These are phyloP conservation scores for Litsea cubeba DNA, from an alignment of 164 flowering plant genomes.

Conservation along the genomic window DNA sequence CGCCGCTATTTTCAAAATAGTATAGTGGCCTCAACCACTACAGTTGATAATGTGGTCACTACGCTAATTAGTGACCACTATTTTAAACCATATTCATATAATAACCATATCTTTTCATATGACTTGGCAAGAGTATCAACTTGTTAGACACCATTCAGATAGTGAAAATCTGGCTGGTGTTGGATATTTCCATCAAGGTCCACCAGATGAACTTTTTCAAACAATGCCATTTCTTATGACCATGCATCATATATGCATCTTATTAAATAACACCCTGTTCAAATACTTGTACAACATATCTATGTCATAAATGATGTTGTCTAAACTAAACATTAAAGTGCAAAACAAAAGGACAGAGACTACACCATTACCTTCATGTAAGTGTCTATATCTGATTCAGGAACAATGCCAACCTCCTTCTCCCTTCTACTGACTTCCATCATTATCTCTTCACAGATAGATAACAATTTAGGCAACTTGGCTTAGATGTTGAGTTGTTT, in stretches of 20 bases:
- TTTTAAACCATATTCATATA: too few relatives aligned
- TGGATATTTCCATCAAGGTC: neutral
- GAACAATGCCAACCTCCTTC: constrained; percentile 54
- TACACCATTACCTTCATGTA: constrained; percentile 59
- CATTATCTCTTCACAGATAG: constrained; percentile 40
- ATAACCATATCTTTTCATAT: too few relatives aligned
- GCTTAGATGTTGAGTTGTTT: neutral
- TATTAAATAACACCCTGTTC: neutral
- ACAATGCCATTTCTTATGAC: neutral
- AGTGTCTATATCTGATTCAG: constrained; percentile 66
- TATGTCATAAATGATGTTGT: neutral
- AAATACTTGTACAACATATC: neutral
- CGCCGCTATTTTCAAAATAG: too few relatives aligned
- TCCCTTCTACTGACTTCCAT: constrained; percentile 57
- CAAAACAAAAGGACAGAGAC: constrained; percentile 1
- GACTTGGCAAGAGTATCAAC: too few relatives aligned
- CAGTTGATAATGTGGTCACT: too few relatives aligned
- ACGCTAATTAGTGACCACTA: too few relatives aligned
- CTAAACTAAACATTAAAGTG: too few relatives aligned
- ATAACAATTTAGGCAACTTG: neutral
- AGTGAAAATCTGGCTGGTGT: too few relatives aligned
- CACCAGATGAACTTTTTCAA: neutral
- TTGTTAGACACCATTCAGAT: too few relatives aligned
- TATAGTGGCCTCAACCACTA: too few relatives aligned
- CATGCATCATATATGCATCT: neutral